Evolutionary conservation across 192 early-diverging fungal genomes (phyloP).

Genomic region (Coemansia sp.): DNA sequence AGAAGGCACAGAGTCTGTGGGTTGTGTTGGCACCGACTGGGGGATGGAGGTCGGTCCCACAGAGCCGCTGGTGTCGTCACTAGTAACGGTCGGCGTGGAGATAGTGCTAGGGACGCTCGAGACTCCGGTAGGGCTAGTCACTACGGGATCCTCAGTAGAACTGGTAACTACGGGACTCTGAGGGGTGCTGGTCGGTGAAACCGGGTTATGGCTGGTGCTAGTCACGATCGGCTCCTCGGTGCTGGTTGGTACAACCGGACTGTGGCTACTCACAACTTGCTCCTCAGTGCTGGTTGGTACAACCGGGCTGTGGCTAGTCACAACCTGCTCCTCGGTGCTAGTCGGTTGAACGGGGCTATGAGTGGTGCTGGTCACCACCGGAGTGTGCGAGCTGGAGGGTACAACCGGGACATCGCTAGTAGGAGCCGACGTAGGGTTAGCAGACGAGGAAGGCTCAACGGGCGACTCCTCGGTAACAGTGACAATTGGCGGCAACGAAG

Average conservation of each 20-base stretch:
- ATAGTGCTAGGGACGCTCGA: background rate
- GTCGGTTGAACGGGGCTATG: background rate
- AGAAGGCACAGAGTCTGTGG: background rate
- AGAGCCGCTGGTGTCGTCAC: background rate
- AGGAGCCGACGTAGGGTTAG: background rate
- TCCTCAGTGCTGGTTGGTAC: background rate
- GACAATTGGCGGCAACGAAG: background rate
- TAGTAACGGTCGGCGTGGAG: background rate
- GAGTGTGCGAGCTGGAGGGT: background rate
- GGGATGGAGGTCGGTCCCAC: background rate
- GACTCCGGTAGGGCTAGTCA: background rate
- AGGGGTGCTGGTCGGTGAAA: background rate
- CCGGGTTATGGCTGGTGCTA: background rate
- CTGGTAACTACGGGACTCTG: background rate
- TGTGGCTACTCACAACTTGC: background rate
- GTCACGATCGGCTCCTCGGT: background rate
- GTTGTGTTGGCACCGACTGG: background rate
- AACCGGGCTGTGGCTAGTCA: background rate
- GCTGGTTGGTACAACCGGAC: background rate
- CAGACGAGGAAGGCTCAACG: background rate
- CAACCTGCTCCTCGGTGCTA: background rate
- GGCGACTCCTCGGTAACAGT: constrained; percentile 1
- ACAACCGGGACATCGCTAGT: background rate
- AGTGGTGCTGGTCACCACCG: background rate
- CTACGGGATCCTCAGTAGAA: background rate